Base-by-base conservation (phyloP, 805 yeast genomes). In the Wickerhamiella lipophila region DNA sequence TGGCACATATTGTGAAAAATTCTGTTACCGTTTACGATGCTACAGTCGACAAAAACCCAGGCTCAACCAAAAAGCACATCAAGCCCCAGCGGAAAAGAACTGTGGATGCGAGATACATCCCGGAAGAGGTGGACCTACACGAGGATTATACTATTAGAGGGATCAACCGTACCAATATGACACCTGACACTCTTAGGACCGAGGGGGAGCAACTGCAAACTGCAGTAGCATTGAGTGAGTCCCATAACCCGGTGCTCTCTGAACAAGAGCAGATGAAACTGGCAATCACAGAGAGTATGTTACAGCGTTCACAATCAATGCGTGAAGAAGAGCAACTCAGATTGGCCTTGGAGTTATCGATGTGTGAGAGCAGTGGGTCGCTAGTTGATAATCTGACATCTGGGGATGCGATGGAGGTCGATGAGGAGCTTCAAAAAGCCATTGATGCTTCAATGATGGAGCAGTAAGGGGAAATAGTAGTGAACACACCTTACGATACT, bases 131-230 rank as follows among this genome's bases (percentile, higher is more conserved):
- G 3, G 47, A 44, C 13, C 30, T 21, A 23, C 29, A 44, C 11
- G 13, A 32, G 6, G 47, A 44, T 36, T 44, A 44, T 16, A 25
- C 26, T 15, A 32, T 36, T 16, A 25, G 47, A 8, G 27, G 47
- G 16, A 44, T 44, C 30, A 44, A 44, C 23, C 27, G 29, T 6
- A 23, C 13, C 3, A 44, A 44, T 15, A 25, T 44, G 29, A 19
- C 41, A 47, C 44, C 29, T 6, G 38, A 54, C 12, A 56, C 49
- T 4, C 53, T 52, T 6, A 39, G 60, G 43, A 56, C 54, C 3
- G 66, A 63, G 34, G 63, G 60, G 15, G 67, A 63, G 40, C 64
- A 61, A 47, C 29, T 62, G 26, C 56, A 56, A 27, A 59, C 60
- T 42, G 67, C 67, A 2, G 18, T 62, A 47, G 54, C 60, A 57